Conservation (phyloP, 108 stramenopile species). For the Skeletonema costatum region DNA sequence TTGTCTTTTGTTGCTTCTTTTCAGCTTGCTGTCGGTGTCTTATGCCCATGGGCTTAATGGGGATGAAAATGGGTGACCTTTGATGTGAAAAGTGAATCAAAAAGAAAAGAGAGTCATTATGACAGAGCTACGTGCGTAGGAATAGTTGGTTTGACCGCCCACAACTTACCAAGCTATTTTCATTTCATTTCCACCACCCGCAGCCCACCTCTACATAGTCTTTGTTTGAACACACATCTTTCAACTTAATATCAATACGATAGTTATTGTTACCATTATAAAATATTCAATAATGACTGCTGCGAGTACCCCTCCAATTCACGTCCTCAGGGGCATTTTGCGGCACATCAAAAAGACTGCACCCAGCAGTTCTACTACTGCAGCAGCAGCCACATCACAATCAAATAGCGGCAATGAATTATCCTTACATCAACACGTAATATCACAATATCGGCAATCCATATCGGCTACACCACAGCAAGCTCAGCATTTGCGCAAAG, state of each 20-base stretch:
- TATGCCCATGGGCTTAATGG: background rate
- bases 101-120: no score
- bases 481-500: constrained; percentile 22
- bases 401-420: constrained; percentile 11
- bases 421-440: constrained; percentile 30
- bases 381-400: constrained; percentile 3
- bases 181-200: no score
- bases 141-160: no score
- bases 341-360: constrained; percentile 42
- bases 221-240: no score
- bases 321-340: constrained; percentile 66
- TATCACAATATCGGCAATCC: constrained; percentile 49
- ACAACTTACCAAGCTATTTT: no score
- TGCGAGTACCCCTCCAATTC: constrained; percentile 53
- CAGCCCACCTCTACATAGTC: no score
- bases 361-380: constrained; percentile 1
- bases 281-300: constrained; percentile 18
- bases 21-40: background rate
- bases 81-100: no score
- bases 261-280: no score
- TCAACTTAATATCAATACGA: no score
- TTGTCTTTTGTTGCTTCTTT: background rate
- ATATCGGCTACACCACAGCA: constrained; percentile 16
- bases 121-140: no score
- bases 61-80: background rate